These are phyloP conservation scores for Coniochaeta prunicola DNA, from an alignment of 2,329 filamentous ascomycete genomes.

Conservation along the genomic window DNA sequence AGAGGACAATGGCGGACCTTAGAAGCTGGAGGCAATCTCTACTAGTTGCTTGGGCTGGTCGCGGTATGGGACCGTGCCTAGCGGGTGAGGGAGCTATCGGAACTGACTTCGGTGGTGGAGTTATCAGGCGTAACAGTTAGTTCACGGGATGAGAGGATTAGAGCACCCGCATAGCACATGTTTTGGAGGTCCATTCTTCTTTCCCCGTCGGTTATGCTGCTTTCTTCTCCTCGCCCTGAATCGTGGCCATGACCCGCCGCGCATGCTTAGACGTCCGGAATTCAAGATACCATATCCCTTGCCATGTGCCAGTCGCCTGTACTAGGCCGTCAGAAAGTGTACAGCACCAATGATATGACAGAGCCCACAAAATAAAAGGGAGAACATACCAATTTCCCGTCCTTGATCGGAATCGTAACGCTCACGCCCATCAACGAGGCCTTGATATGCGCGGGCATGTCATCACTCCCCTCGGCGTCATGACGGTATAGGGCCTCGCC, in stretches of 20 bases:
- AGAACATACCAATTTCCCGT: conserved; percentile 63
- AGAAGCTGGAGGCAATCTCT: not conserved
- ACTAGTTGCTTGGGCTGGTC: not conserved
- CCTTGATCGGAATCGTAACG: conserved; percentile 81
- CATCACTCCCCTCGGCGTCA: conserved; percentile 76
- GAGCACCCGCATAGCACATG: not conserved
- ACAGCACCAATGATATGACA: too few species aligned
- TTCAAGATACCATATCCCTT: conserved; percentile 91
- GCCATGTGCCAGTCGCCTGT: conserved; percentile 63
- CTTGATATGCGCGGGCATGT: conserved; percentile 98
- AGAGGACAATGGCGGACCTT: not conserved
- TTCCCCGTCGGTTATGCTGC: not conserved
- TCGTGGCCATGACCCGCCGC: conserved; percentile 82
- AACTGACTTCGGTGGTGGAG: not conserved
- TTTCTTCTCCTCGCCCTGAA: conserved; percentile 74
- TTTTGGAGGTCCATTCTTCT: not conserved
- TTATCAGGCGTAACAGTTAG: not conserved
- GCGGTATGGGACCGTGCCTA: not conserved
- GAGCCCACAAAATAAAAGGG: too few species aligned
- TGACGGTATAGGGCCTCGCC: conserved; percentile 76
- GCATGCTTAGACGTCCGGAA: conserved; percentile 72
- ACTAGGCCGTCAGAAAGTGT: too few species aligned
- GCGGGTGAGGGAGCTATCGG: not conserved
- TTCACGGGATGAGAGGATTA: not conserved
- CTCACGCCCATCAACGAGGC: conserved; percentile 82